Percentiles rank a stretch among this genome's conserved stretches.
phyloP scores from a whole-genome alignment of 768 basidiomycete species.

The Infundibulicybe gibba region DNA sequence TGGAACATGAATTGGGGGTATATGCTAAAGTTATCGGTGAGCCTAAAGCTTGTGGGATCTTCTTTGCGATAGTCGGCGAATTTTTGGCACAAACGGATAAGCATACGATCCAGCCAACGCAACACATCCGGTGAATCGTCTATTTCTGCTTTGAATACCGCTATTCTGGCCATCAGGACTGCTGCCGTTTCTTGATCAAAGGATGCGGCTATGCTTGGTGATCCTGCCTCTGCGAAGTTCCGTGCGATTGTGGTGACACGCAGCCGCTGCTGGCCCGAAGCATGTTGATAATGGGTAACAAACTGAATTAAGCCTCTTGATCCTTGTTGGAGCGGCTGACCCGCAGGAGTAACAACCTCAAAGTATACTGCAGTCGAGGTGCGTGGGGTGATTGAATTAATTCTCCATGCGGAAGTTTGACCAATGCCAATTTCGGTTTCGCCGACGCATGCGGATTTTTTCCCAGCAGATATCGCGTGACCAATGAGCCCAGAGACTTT shows the following conservation, averaged over 20 bases:
- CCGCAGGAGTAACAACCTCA: constrained; percentile 96
- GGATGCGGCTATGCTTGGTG: constrained; percentile 85
- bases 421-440: constrained; percentile 99
- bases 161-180: constrained; percentile 97
- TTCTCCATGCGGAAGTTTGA: constrained; percentile 97
- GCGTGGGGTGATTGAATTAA: constrained; percentile 84
- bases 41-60: constrained; percentile 89
- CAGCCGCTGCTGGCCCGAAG: constrained; percentile 90
- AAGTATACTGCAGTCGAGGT: constrained; percentile 94
- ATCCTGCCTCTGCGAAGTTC: constrained; percentile 97
- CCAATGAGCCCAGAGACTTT: constrained; percentile 98
- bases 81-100: constrained; percentile 97
- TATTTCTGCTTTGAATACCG: constrained; percentile 98
- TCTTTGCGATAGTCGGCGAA: constrained; percentile 99
- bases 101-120: constrained; percentile 97
- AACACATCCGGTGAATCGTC: constrained; percentile 97
- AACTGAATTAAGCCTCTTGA: constrained; percentile 96
- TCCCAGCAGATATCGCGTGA: constrained; percentile 95
- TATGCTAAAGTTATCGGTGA: constrained; percentile 95
- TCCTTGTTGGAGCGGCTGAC: constrained; percentile 85
- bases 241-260: constrained; percentile 98
- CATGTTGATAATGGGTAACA: constrained; percentile 97
- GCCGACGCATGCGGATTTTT: constrained; percentile 94
- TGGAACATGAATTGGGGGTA: constrained; percentile 99
- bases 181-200: constrained; percentile 99